Base-by-base conservation (phyloP, 176 grass and related monocot genomes). In the Musa acuminata region DNA sequence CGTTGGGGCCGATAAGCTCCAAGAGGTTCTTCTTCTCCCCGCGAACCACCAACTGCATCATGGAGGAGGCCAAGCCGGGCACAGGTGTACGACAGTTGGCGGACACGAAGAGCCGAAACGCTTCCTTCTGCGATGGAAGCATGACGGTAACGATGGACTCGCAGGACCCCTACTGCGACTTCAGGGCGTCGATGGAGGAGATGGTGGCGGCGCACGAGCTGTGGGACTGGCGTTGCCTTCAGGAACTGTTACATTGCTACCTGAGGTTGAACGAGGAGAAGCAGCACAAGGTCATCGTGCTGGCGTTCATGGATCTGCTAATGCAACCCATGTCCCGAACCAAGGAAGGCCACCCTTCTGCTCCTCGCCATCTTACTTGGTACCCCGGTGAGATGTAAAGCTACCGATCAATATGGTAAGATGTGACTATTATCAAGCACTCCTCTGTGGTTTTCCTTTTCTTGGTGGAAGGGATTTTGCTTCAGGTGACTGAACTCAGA, bases 11-110 rank as follows among this genome's bases (percentile, higher is more conserved):
- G 52, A 6, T 79, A 64, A 67, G 25, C 51, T 82, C 72, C 55
- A 52, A 82, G 10, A 73, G 84, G 62, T 86, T 86, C 80, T 86
- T 86, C 84, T 86, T 86, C 84, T 79, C 80, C 11, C 84, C 75
- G 13, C 48, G 51, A 63, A 86, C 72, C 25, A 82, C 84, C 57
- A 86, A 86, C 20, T 65, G 72, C 62, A 86, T 86, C 52, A 86
- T 86, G 84, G 84, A 82, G 84, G 84, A 86, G 58, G 81, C 63
- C 52, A 82, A 82, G 71, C 67, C 72, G 9, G 72, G 71, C 35
- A 67, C 60, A 13, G 21, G 8, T 54, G 13, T 6, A 5, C 1
- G 1, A n/a, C 57, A 8, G 57, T 8, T 8, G 65, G 24, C 1
- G 25, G 1, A 13, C 24, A 23, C n/a, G 65, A 68, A 43, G 65